A percentile compares a stretch with the other conserved stretches of the same genome.
These are phyloP conservation scores for Lyophyllum semitale DNA, from an alignment of 768 basidiomycete genomes.

Conservation along the genomic window DNA sequence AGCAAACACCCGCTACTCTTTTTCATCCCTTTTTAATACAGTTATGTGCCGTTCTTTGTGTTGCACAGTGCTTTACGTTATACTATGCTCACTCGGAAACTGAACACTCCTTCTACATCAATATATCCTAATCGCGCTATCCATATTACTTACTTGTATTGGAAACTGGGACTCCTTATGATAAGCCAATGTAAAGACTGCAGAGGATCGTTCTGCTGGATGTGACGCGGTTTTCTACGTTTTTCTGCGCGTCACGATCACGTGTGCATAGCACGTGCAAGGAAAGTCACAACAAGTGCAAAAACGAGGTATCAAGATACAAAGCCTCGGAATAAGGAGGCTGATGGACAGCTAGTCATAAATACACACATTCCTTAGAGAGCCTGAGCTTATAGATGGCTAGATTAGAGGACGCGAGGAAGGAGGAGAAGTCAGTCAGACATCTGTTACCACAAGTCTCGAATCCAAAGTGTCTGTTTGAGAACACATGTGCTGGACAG, in stretches of 20 bases:
- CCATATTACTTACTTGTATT: neutral
- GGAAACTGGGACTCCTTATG: neutral
- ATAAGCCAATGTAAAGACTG: too few species aligned
- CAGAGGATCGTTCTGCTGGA: neutral
- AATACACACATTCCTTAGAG: neutral
- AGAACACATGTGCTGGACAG: slow-evolving; percentile 13
- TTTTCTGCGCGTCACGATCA: slow-evolving; percentile 24
- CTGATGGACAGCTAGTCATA: slow-evolving; percentile 11
- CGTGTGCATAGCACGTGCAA: slow-evolving; percentile 23
- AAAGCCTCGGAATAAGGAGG: slow-evolving; percentile 13
- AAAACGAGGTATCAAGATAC: slow-evolving; percentile 16
- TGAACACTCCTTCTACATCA: too few species aligned
- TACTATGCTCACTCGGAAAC: too few species aligned
- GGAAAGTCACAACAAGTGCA: slow-evolving; percentile 15
- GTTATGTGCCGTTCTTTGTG: too few species aligned
- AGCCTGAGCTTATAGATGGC: neutral
- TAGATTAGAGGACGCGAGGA: neutral
- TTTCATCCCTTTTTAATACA: neutral
- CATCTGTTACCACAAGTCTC: slow-evolving; percentile 5
- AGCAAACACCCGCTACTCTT: neutral
- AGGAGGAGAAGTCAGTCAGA: slow-evolving; percentile 3
- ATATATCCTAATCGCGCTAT: slow-evolving; percentile 5
- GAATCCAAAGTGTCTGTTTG: slow-evolving; percentile 12
- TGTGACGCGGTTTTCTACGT: neutral
- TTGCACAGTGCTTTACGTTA: too few species aligned